Base-by-base conservation (phyloP, 192 early-diverging fungal genomes). In the Linnemannia schmuckeri region DNA sequence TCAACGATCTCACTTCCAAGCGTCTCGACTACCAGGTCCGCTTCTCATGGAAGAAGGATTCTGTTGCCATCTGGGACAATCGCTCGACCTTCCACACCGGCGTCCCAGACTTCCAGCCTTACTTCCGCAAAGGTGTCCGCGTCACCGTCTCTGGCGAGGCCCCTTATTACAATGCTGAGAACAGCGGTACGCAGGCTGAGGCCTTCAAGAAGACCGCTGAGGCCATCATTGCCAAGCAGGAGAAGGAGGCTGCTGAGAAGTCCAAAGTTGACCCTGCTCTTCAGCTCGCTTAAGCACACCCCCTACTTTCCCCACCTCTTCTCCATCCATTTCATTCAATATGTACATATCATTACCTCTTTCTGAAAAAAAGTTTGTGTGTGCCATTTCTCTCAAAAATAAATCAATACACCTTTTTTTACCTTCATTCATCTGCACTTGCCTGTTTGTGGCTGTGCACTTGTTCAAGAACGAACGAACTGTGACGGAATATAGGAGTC, bases 61-160 rank as follows among this genome's bases (percentile, higher is more conserved):
- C 88, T 49, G 92, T 95, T 1, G 94, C 94, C 17, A 90, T 95
- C 42, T 94, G 94, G 93, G 93, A 94, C 77, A 94, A 94, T 88
- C 89, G 93, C 70, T 83, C 88, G 3, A 91, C 90, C 17, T 80
- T 88, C 69, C 93, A 95, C 74, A 89, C 89, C 27, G 92, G 79
- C 10, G 85, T 87, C 13, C 85, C 85, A 35, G 85, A 87, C 68
- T 87, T 87, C 37, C 73, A 72, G 54, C 85, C 85, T 13, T 87
- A 78, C 80, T 66, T 70, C 42, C 85, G 85, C 44, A 79, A 70
- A 9, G 85, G 85, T 37, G 57, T 78, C 47, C 54, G 85, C 10
- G 80, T 87, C 7, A 87, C 85, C 9, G 85, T 87, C 42, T 87
- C 85, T 38, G 85, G 85, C 1, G 85, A 87, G 68, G 74, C 74